Evolutionary conservation across 148 eudicot genomes (phyloP), one percentile per base, ranked within the genome.

Genomic region (Selenicereus undatus): DNA sequence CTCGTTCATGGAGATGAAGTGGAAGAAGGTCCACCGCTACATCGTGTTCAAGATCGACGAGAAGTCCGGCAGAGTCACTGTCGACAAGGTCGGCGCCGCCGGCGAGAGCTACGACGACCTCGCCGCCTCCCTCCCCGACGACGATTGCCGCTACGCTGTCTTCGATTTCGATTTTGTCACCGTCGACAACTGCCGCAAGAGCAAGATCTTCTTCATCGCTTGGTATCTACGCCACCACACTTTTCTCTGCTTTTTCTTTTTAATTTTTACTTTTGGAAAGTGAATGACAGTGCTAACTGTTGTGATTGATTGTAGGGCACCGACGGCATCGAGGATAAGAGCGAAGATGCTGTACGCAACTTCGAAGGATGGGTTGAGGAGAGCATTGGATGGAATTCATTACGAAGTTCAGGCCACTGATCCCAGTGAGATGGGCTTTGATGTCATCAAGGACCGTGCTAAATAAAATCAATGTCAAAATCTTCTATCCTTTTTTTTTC

Each of bases 121-220:
- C 11, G 89, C 97, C 17, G 98, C 98, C 6, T 85, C 97, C 0
- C 89, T 95, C 17, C 98, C 98, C 0, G 82, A 84, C 22, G 98
- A 95, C 32, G 98, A 95, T 39, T 95, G 98, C 77, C 95, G 98
- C 8, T 95, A 93, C 71, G 95, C 97, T 0, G 97, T 95, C 48
- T 95, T 95, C 17, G 98, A 95, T 58, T 90, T 95, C 39, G 98
- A 95, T 66, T 95, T 93, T 74, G 96, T 95, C 29, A 90, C 97
- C 56, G 90, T 88, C 29, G 98, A 95, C 72, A 93, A 93, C 48
- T 95, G 98, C 83, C 93, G 94, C 24, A 95, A 91, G 88, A 90
- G 97, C 98, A 95, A 95, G 91, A 95, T 95, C 88, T 95, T 95
- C 91, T 95, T 95, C 91, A 95, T 95, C 52, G 97, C 98, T 78